Conservation (phyloP, 1,284 basidiomycete species). For the Puccinia polysora region DNA sequence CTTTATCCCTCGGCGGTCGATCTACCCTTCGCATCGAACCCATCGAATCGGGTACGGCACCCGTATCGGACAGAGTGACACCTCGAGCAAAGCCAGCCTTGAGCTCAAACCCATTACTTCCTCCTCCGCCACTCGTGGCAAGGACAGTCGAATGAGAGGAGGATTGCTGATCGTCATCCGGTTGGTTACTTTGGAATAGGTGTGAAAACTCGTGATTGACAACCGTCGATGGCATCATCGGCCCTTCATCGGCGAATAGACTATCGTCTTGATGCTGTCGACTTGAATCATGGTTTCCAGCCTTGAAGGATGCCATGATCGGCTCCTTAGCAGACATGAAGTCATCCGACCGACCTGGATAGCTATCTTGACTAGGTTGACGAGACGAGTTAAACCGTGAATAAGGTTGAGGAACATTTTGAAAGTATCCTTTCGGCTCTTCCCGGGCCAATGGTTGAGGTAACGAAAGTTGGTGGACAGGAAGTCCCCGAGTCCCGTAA, state of each 20-base stretch:
- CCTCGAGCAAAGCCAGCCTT: slow-evolving; percentile 24
- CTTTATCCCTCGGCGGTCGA: too few relatives aligned
- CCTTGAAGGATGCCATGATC: neutral
- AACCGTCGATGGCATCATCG: neutral
- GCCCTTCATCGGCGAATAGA: slow-evolving; percentile 14
- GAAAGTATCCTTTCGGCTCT: neutral
- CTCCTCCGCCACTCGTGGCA: slow-evolving; percentile 1
- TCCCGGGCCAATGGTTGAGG: slow-evolving; percentile 42
- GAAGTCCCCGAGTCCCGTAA: neutral
- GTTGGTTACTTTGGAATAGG: slow-evolving; percentile 12
- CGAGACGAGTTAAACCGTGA: neutral
- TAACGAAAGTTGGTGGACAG: slow-evolving; percentile 36
- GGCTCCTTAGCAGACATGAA: neutral
- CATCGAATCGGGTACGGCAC: slow-evolving; percentile 27
- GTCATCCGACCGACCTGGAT: slow-evolving; percentile 4
- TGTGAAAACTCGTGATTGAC: slow-evolving; percentile 25
- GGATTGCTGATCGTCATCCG: slow-evolving; percentile 22
- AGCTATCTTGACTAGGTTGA: slow-evolving; percentile 14
- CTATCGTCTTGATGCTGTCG: too few relatives aligned
- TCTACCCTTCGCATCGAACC: slow-evolving; percentile 10
- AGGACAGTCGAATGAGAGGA: slow-evolving; percentile 23
- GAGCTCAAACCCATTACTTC: neutral
- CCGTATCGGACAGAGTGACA: slow-evolving; percentile 12
- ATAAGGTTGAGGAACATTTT: neutral
- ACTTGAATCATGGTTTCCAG: neutral